These are phyloP conservation scores for Hypomyces perniciosus DNA, from an alignment of 2,329 filamentous ascomycete genomes.

Conservation along the genomic window DNA sequence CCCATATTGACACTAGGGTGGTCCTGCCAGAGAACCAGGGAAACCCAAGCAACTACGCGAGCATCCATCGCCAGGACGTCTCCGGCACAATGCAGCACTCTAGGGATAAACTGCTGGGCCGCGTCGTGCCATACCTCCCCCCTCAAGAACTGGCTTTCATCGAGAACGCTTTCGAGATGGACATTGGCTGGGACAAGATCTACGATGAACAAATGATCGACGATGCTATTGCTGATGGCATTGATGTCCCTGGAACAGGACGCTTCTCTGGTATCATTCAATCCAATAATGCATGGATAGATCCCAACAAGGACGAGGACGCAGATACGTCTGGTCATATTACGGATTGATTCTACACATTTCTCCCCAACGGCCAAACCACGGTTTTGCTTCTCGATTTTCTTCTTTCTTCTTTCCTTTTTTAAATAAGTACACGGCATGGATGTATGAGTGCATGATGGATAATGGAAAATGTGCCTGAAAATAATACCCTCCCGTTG, in stretches of 20 bases:
- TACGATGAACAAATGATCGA: slow-evolving; percentile 27
- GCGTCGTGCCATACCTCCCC: slow-evolving; percentile 26
- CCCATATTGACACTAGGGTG: slow-evolving; percentile 31
- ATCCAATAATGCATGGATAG: background rate
- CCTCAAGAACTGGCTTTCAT: slow-evolving; percentile 26
- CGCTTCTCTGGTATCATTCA: slow-evolving; percentile 35
- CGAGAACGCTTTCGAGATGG: slow-evolving; percentile 27
- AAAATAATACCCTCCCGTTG: too few relatives aligned
- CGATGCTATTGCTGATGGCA: slow-evolving; percentile 31
- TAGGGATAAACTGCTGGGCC: slow-evolving; percentile 30
- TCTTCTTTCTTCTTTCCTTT: background rate
- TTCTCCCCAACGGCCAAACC: background rate
- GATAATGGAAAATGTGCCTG: background rate
- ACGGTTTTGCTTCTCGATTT: background rate
- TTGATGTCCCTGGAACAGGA: slow-evolving; percentile 29
- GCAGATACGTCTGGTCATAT: background rate
- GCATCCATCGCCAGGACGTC: slow-evolving; percentile 17
- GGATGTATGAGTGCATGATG: background rate
- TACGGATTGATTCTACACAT: too few relatives aligned
- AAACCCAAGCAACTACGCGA: background rate
- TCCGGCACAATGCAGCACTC: slow-evolving; percentile 30
- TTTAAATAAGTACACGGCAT: too few relatives aligned
- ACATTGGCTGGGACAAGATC: slow-evolving; percentile 30
- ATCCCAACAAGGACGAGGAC: background rate
- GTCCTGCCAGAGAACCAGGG: slow-evolving; percentile 22